Conservation (phyloP, 352 stramenopile species). For the Globisporangium parvum region DNA sequence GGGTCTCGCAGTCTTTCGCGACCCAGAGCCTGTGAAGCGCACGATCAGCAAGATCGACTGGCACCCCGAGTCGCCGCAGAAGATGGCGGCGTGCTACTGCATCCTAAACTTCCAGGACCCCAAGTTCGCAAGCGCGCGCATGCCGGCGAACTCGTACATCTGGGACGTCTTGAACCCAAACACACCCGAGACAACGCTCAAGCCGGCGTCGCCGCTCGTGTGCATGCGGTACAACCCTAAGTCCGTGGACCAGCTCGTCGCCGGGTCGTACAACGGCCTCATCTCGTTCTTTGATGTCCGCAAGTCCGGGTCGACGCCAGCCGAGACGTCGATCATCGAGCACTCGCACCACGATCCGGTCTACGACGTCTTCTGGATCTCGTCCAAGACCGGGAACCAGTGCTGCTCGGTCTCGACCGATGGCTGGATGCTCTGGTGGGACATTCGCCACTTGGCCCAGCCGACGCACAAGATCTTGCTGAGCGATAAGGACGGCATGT, state of each 20-base stretch:
- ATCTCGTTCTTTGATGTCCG: constrained; percentile 96
- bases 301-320: constrained; percentile 84
- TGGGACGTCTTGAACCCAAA: constrained; percentile 98
- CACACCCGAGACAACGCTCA: constrained; percentile 91
- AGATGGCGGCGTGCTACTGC: constrained; percentile 96
- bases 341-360: constrained; percentile 97
- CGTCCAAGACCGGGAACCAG: constrained; percentile 94
- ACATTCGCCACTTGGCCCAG: constrained; percentile 84
- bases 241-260: constrained; percentile 93
- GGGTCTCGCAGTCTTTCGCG: constrained; percentile 95
- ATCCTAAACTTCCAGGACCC: constrained; percentile 95
- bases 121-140: constrained; percentile 78
- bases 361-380: constrained; percentile 96
- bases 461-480: constrained; percentile 79
- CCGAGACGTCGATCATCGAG: constrained; percentile 93
- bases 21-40: constrained; percentile 90
- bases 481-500: constrained; percentile 71
- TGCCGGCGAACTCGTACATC: constrained; percentile 90
- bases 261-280: constrained; percentile 95
- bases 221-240: constrained; percentile 97
- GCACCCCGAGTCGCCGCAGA: constrained; percentile 94
- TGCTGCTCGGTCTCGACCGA: constrained; percentile 96
- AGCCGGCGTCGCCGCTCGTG: constrained; percentile 83
- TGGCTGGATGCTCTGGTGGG: constrained; percentile 90
- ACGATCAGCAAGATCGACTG: constrained; percentile 96